These are phyloP conservation scores for Tarenaya hassleriana DNA, from an alignment of 345 rosid species.

Conservation along the genomic window DNA sequence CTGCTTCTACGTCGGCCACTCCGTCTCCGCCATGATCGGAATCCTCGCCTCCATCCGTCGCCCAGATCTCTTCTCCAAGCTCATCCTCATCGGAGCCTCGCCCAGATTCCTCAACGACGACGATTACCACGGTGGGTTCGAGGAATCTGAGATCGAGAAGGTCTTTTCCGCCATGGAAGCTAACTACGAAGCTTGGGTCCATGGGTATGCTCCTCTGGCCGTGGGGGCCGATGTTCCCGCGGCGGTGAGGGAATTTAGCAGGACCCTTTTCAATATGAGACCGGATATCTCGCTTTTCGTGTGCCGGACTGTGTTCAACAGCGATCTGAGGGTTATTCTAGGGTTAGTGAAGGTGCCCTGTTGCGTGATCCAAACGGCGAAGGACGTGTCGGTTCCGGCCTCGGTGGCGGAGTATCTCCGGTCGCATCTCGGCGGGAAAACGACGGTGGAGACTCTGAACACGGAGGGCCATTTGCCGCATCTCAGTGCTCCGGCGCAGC, in stretches of 20 bases:
- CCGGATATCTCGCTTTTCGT: slow-evolving; percentile 74
- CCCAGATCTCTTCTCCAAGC: slow-evolving; percentile 71
- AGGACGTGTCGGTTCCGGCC: slow-evolving; percentile 55
- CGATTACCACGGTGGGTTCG: slow-evolving; percentile 76
- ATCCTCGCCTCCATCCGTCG: slow-evolving; percentile 74
- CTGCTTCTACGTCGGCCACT: slow-evolving; percentile 77
- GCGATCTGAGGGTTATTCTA: slow-evolving; percentile 63
- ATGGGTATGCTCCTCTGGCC: slow-evolving; percentile 61
- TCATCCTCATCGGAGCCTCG: slow-evolving; percentile 71
- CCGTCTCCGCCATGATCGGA: slow-evolving; percentile 87
- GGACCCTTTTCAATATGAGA: slow-evolving; percentile 86
- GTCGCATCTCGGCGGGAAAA: slow-evolving; percentile 61
- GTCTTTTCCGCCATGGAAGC: slow-evolving; percentile 71
- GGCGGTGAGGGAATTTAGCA: slow-evolving; percentile 76
- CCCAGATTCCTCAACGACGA: slow-evolving; percentile 67
- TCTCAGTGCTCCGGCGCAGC: slow-evolving; percentile 57
- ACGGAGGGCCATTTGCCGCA: slow-evolving; percentile 91
- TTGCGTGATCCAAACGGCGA: slow-evolving; percentile 62
- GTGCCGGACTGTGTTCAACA: slow-evolving; percentile 48
- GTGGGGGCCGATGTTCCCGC: slow-evolving; percentile 79
- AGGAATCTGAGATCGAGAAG: slow-evolving; percentile 49
- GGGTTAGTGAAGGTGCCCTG: slow-evolving; percentile 60
- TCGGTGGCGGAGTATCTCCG: slow-evolving; percentile 60
- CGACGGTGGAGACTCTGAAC: slow-evolving; percentile 50
- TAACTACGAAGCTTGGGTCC: slow-evolving; percentile 79